Evolutionary conservation across 1,139 yeast genomes (phyloP).

Genomic region (Geotrichum candidum): DNA sequence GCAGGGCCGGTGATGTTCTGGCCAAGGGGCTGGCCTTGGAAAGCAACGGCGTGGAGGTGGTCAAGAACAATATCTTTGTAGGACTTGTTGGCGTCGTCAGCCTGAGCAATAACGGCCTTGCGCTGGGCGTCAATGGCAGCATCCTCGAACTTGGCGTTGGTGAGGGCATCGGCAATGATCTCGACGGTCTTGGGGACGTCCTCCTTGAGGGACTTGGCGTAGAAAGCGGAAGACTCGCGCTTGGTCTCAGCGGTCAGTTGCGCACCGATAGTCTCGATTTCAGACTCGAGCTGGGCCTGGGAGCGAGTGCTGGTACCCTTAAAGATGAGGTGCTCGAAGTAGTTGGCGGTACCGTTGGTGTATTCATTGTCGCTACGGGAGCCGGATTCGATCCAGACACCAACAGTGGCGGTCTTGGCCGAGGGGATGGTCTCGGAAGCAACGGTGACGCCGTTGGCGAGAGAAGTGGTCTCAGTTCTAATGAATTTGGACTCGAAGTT

Average conservation of each 20-base stretch:
- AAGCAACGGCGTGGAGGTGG: constrained; percentile 89
- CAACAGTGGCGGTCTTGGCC: constrained; percentile 44
- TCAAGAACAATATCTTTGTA: constrained; percentile 98
- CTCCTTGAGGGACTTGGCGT: constrained; percentile 75
- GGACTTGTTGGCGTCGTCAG: constrained; percentile 97
- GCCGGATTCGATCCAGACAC: constrained; percentile 96
- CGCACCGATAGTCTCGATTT: constrained; percentile 92
- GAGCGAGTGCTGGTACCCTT: constrained; percentile 82
- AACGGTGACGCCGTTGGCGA: constrained; percentile 63
- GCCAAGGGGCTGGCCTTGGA: constrained; percentile 85
- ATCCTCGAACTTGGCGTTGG: constrained; percentile 74
- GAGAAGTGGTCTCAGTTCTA: constrained; percentile 52
- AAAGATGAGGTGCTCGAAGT: constrained; percentile 90
- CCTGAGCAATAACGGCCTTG: constrained; percentile 89
- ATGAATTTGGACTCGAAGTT: constrained; percentile 34
- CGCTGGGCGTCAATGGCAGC: constrained; percentile 90
- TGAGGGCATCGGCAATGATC: constrained; percentile 80
- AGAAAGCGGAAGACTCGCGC: constrained; percentile 93
- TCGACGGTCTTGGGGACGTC: constrained; percentile 85
- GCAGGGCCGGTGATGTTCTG: constrained; percentile 94
- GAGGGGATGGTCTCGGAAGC: constrained; percentile 15
- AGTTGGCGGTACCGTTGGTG: constrained; percentile 93
- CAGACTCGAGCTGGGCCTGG: constrained; percentile 81
- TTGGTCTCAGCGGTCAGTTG: constrained; percentile 96
- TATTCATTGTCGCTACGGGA: constrained; percentile 85